Base-by-base conservation (phyloP, 192 early-diverging fungal species). In the Lobosporangium transversale region DNA sequence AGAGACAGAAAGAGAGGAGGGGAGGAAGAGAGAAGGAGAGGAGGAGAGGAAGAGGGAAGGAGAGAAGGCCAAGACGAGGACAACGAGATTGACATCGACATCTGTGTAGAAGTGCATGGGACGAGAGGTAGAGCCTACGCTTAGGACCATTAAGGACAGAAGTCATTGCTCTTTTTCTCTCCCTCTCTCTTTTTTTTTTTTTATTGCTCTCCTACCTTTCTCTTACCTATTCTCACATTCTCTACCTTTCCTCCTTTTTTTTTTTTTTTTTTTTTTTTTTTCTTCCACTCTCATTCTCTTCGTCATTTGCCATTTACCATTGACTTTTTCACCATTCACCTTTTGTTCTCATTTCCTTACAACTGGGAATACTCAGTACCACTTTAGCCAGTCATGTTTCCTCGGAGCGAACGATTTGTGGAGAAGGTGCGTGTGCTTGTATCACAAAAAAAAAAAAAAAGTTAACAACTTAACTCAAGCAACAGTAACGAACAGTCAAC, bases 351-450 rank as follows among this genome's bases (percentile, higher is more conserved):
- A n/a, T n/a, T n/a, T n/a, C n/a, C n/a, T n/a, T n/a, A n/a, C n/a
- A n/a, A n/a, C n/a, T n/a, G n/a, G n/a, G n/a, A n/a, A n/a, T n/a
- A n/a, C n/a, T n/a, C n/a, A n/a, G n/a, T n/a, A n/a, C 6, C 33
- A 45, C 31, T 59, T 7, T 20, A 21, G 37, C 42, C 29, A 40
- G 52, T 21, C 49, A 76, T 76, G 73, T 76, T 76, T 60, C 63
- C 73, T 4, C 51, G 73, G 44, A 76, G 73, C 51, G 73, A 76
- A 42, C 73, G 73, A 18, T 76, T 76, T 67, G 73, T 62, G 58
- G 73, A 76, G 23, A 76, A 76, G 73, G 73, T 67, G 54, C 30
- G 43, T 57, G 20, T n/a, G 37, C 14, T 40, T 10, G 8, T 14
- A 40, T 18, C 24, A 23, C 27, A 37, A 35, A 54, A 11, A 40